A percentile compares a stretch with the other conserved stretches of the same genome.
Conservation (phyloP, 2,329 filamentous ascomycete species). For the Ophiocordyceps camponoti-floridani region DNA sequence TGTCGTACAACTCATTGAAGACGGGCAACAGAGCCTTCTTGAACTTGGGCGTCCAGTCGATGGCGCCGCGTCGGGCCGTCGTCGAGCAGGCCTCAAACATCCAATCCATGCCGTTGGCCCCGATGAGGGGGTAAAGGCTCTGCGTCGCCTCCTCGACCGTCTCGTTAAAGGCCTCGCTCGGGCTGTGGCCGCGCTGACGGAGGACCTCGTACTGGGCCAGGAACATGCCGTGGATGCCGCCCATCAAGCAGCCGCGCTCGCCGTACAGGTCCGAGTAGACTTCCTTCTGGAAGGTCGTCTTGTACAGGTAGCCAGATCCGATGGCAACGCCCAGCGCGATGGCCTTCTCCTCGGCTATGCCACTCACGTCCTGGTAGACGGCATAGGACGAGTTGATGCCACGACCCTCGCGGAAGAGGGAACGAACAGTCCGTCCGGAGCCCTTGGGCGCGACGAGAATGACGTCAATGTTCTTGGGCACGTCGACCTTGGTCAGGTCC, state of each 20-base stretch:
- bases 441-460: slow-evolving; percentile 99
- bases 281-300: slow-evolving; percentile 99
- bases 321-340: slow-evolving; percentile 92
- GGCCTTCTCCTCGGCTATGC: slow-evolving; percentile 96
- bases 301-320: slow-evolving; percentile 96
- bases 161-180: slow-evolving; percentile 99
- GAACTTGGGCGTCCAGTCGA: slow-evolving; percentile 96
- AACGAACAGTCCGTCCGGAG: slow-evolving; percentile 94
- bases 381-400: slow-evolving; percentile 99
- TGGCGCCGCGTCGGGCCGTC: slow-evolving; percentile 92
- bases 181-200: slow-evolving; percentile 92
- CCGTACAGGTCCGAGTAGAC: slow-evolving; percentile 99
- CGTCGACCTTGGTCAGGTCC: slow-evolving; percentile 96
- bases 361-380: slow-evolving; percentile 95
- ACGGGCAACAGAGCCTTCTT: slow-evolving; percentile 97
- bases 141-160: slow-evolving; percentile 99
- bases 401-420: slow-evolving; percentile 96
- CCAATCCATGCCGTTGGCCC: slow-evolving; percentile 98
- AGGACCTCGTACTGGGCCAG: slow-evolving; percentile 99
- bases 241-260: slow-evolving; percentile 99
- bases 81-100: slow-evolving; percentile 99
- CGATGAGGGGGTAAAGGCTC: slow-evolving; percentile 93
- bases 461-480: slow-evolving; percentile 89
- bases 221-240: slow-evolving; percentile 99
- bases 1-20: slow-evolving; percentile 93